Base-by-base conservation (phyloP, 2,329 filamentous ascomycete species). In the Alternaria viburni region DNA sequence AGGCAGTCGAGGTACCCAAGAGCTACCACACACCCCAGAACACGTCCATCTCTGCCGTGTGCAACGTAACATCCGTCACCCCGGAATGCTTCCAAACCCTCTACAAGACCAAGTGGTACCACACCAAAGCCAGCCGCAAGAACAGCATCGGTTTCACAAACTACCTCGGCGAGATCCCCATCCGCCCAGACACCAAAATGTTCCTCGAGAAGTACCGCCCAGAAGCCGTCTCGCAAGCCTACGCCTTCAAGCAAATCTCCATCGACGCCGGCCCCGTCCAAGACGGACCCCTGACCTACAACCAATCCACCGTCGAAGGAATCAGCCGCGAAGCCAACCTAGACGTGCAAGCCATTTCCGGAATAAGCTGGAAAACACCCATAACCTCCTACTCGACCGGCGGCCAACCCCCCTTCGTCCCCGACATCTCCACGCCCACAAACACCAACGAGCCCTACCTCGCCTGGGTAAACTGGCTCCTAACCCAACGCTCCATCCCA, bases 361-460 rank as follows among this genome's bases (percentile, higher is more conserved):
- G 84, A 12, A 80, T 90, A 61, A 84, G 83, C 66, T 84, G 83
- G 64, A 85, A 86, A 2, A 83, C 86, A 4, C 84, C 85, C 10
- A 83, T 88, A 50, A 83, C 80, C 9, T 86, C 86, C 59, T 91
- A 87, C 76, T 87, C 85, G 54, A 89, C 87, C 1, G 88, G 83
- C 21, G 89, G 89, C 17, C 80, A 77, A 21, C 87, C 83, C 49
- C 86, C 85, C 1, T 86, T 85, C 71, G 78, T 82, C 11, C 83
- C 87, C 0, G 83, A 87, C 44, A 69, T 82, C 12, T 81, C 68
- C 72, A 80, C 79, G 54, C 75, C 83, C 19, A 80, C 67, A 23
- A 85, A 89, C 75, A 84, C 83, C 68, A 92, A 92, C 75, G 90
- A 93, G 80, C 89, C 89, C 0, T 92, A 91, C 76, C 81, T 91